Base-by-base conservation (phyloP, 2,329 filamentous ascomycete genomes). In the Xylaria sp. region DNA sequence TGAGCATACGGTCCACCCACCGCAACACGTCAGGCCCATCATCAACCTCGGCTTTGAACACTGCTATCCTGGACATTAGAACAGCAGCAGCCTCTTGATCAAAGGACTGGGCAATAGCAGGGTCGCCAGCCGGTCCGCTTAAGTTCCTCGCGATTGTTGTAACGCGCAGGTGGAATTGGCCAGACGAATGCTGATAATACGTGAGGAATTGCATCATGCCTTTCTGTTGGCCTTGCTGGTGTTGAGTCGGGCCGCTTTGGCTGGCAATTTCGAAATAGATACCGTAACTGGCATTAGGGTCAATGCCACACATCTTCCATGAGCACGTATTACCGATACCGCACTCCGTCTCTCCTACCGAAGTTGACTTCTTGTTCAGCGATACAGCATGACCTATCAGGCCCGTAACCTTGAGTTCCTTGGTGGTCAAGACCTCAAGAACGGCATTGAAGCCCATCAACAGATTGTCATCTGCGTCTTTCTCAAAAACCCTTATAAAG, bases 231-330 rank as follows among this genome's bases (percentile, higher is more conserved):
- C 92, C 90, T 80, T 95, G 93, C 77, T 95, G 93, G 80, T 97
- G 92, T 72, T 93, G 90, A 58, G 92, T 88, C 18, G 94, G 92
- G 8, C 94, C 94, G 44, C 94, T 94, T 82, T 98, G 96, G 76
- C 92, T 94, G 56, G 96, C 95, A 78, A 99, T 97, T 81, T 99
- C 96, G 76, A 98, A 99, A 83, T 98, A 99, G 72, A 99, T 88
- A 70, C 94, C 96, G 77, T 98, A 98, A 77, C 94, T 98, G 39
- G 96, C 90, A 65, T 90, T 92, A 12, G 96, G 96, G 76, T 98
- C 94, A 74, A 99, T 98, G 74, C 94, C 94, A 77, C 96, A 98
- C 95, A 99, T 98, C 84, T 99, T 99, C 96, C 96, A 99, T 2
- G 94, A 95, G 82, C 95, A 98, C 0, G 96, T 99, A 80, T 98